These are phyloP conservation scores for Scutellaria minor DNA, from an alignment of 257 asterid species.

Conservation along the genomic window DNA sequence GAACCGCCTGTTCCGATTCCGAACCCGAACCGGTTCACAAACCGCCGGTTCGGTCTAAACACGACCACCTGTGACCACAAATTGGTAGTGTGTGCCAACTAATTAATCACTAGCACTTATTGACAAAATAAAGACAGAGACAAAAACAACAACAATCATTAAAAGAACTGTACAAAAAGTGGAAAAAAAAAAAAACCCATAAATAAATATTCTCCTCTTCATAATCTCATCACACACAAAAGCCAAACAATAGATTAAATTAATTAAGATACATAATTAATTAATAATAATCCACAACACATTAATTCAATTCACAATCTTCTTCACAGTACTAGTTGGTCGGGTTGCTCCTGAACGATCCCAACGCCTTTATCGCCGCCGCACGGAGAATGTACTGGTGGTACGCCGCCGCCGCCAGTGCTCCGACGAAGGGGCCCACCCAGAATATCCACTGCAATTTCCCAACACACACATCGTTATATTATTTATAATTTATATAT, in stretches of 20 bases:
- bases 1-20: too few relatives aligned
- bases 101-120: too few relatives aligned
- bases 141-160: neutral
- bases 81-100: too few relatives aligned
- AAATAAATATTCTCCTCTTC: constrained; percentile 32
- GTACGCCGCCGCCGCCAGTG: constrained; percentile 79
- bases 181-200: neutral
- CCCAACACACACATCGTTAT: too few relatives aligned
- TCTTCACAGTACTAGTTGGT: constrained; percentile 44
- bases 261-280: constrained; percentile 8
- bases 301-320: neutral
- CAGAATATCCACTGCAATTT: constrained; percentile 86
- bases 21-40: too few relatives aligned
- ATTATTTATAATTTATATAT: too few relatives aligned
- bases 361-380: constrained; percentile 80
- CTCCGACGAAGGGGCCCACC: constrained; percentile 93
- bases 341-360: constrained; percentile 87
- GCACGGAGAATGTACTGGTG: constrained; percentile 88
- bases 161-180: constrained; percentile 9
- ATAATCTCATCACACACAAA: constrained; percentile 23
- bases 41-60: too few relatives aligned
- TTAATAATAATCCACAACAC: constrained; percentile 3
- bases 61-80: too few relatives aligned
- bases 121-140: too few relatives aligned
- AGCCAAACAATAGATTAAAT: constrained; percentile 7